A percentile compares a stretch with the other conserved stretches of the same genome.
Evolutionary conservation across 148 eudicot species (phyloP).

Genomic region (Gaultheria prostrata): DNA sequence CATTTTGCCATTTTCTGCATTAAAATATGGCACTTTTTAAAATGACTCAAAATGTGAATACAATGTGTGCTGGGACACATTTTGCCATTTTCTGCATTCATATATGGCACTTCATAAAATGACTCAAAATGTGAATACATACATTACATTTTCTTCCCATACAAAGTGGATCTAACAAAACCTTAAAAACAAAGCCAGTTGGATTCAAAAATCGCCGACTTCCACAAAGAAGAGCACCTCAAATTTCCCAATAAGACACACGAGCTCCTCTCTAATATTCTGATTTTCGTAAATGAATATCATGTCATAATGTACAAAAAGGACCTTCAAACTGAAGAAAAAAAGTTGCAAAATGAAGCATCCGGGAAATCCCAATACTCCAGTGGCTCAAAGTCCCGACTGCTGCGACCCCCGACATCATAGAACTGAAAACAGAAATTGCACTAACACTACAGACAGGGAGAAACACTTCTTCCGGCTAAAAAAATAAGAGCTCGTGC

Average conservation of each 20-base stretch:
- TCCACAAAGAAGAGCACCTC: slow-evolving; percentile 16
- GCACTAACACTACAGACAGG: slow-evolving; percentile 18
- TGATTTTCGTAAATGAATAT: slow-evolving; percentile 16
- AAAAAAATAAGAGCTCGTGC: slow-evolving; percentile 21
- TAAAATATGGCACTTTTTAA: background rate
- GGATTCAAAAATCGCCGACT: background rate
- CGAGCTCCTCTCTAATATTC: slow-evolving; percentile 14
- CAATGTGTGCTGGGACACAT: no score
- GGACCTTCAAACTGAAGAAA: slow-evolving; percentile 21
- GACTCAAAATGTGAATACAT: slow-evolving; percentile 5
- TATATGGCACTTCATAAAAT: background rate
- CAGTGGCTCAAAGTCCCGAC: slow-evolving; percentile 14
- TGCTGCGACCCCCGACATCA: slow-evolving; percentile 20
- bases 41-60: slow-evolving; percentile 3
- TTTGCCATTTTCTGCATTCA: background rate
- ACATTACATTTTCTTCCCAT: slow-evolving; percentile 12
- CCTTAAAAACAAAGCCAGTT: slow-evolving; percentile 11
- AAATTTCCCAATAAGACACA: slow-evolving; percentile 19
- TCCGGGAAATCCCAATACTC: slow-evolving; percentile 15
- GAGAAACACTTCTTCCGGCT: slow-evolving; percentile 25
- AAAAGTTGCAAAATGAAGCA: slow-evolving; percentile 21
- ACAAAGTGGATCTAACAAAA: slow-evolving; percentile 25
- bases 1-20: background rate
- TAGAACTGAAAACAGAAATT: slow-evolving; percentile 18
- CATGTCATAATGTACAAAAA: slow-evolving; percentile 44